A percentile compares a stretch with the other conserved stretches of the same genome.
These are phyloP conservation scores for Ogataea siamensis DNA, from an alignment of 805 yeast genomes.

Conservation along the genomic window DNA sequence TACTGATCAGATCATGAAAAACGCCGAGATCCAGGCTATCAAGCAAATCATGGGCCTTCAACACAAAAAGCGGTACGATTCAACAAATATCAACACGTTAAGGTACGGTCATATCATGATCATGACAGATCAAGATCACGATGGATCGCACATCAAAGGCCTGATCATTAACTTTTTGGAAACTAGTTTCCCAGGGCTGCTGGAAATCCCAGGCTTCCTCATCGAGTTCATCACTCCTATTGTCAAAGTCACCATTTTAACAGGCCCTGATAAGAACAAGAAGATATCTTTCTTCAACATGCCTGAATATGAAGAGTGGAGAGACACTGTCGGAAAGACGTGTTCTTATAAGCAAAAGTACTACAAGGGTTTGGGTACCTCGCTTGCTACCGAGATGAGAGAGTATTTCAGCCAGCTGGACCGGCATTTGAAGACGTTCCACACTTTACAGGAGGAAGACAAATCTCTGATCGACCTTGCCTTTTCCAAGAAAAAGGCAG, in stretches of 20 bases:
- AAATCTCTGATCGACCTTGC: conserved; percentile 82
- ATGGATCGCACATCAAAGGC: conserved; percentile 97
- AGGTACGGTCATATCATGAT: conserved; percentile 97
- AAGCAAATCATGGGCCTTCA: conserved; percentile 95
- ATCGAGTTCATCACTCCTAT: conserved; percentile 96
- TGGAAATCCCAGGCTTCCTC: conserved; percentile 87
- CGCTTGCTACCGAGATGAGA: conserved; percentile 75
- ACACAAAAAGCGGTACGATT: conserved; percentile 75
- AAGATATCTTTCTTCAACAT: conserved; percentile 81
- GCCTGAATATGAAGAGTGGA: conserved; percentile 96
- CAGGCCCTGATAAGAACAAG: conserved; percentile 51
- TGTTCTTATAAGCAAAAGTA: conserved; percentile 91
- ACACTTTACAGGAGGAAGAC: conserved; percentile 76
- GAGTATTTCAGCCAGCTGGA: conserved; percentile 86
- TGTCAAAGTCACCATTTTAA: conserved; percentile 78
- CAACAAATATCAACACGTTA: conserved; percentile 62
- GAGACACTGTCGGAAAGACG: conserved; percentile 72
- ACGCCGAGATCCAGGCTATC: conserved; percentile 91
- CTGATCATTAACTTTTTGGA: conserved; percentile 89
- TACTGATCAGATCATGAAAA: conserved; percentile 90
- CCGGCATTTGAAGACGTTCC: conserved; percentile 81
- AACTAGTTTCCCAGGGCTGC: conserved; percentile 88
- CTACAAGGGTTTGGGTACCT: conserved; percentile 98
- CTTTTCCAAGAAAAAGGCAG: conserved; percentile 91
- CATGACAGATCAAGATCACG: conserved; percentile 99